A percentile compares a stretch with the other conserved stretches of the same genome.
phyloP scores from a whole-genome alignment of 495 filamentous ascomycete genomes.

The Trichoderma virens region DNA sequence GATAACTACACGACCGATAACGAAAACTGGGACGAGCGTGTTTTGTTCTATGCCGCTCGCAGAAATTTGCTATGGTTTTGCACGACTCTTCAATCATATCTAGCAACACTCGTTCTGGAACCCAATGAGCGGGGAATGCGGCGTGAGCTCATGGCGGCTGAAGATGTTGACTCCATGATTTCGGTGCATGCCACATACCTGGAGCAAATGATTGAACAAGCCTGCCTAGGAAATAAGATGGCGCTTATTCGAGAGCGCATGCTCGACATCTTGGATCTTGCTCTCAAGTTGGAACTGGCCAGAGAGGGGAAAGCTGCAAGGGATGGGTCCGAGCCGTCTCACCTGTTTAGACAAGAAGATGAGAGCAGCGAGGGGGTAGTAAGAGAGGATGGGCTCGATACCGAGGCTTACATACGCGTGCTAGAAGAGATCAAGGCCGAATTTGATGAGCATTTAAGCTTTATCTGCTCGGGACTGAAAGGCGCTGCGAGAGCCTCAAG shows the following conservation, averaged over 20 bases:
- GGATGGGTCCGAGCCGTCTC: constrained; percentile 31
- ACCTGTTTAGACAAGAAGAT: constrained; percentile 23
- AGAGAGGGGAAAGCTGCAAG: constrained; percentile 32
- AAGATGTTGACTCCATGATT: constrained; percentile 79
- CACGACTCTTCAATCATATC: constrained; percentile 64
- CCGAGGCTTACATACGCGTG: constrained; percentile 23
- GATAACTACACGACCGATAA: constrained; percentile 17
- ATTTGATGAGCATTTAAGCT: constrained; percentile 44
- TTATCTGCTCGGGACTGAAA: constrained; percentile 46
- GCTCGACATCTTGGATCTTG: constrained; percentile 54
- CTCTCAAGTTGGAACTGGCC: constrained; percentile 41
- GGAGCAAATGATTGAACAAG: constrained; percentile 51
- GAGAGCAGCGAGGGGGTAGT: not conserved
- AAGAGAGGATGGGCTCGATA: constrained; percentile 20
- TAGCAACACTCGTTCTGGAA: constrained; percentile 63
- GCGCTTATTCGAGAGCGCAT: constrained; percentile 58
- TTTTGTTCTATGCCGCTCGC: constrained; percentile 53
- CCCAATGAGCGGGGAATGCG: constrained; percentile 47
- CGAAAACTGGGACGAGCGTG: constrained; percentile 25
- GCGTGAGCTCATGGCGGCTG: constrained; percentile 45
- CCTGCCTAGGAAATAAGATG: constrained; percentile 57
- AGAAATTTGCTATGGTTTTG: constrained; percentile 75
- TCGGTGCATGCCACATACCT: constrained; percentile 57
- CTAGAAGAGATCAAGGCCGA: constrained; percentile 38
- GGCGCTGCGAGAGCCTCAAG: constrained; percentile 53